Evolutionary conservation across 345 rosid genomes (phyloP), one percentile per base, ranked within the genome.

Genomic region (Eucalyptus regnans): DNA sequence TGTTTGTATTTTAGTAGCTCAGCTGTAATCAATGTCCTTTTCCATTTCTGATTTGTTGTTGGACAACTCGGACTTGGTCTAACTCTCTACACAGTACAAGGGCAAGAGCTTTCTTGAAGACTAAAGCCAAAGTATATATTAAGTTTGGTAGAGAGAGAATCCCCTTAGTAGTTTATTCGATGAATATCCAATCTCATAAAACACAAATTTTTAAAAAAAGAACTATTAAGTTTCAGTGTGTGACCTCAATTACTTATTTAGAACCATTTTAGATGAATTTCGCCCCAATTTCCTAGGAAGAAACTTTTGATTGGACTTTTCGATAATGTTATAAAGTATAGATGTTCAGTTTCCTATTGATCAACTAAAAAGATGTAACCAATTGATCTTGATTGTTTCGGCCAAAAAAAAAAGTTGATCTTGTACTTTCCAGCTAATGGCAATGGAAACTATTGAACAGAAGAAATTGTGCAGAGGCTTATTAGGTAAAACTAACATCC

Each of bases 401-500:
- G 41, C 41, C 41, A 37, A 37, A 37, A 37, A 37, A 37, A 37
- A 37, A 1, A 4, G 41, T 37, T 37, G 41, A 4, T 37, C 4
- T 3, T 37, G 41, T 37, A 4, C 41, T 37, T 37, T 37, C 41
- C 41, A 37, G 41, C 41, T 37, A 4, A 37, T 37, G 41, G 41
- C 4, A 3, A 4, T 37, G 41, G 41, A 37, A 37, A 4, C 41
- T 4, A 1, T 4, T 64, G 76, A 64, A 7, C 10, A 1, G 10
- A 64, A 64, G 3, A n/a, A 64, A 64, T 1, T 14, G 6, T 64
- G 18, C 5, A n/a, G 10, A 29, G 0, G n/a, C 3, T 64, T 7
- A 0, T n/a, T 4, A 64, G 5, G 5, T n/a, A 14, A 0, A 64
- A 64, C 8, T 27, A 2, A 0, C 0, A 27, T 62, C 71, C 71